Evolutionary conservation across 148 eudicot species (phyloP).

Genomic region (Chenopodium berlandieri): DNA sequence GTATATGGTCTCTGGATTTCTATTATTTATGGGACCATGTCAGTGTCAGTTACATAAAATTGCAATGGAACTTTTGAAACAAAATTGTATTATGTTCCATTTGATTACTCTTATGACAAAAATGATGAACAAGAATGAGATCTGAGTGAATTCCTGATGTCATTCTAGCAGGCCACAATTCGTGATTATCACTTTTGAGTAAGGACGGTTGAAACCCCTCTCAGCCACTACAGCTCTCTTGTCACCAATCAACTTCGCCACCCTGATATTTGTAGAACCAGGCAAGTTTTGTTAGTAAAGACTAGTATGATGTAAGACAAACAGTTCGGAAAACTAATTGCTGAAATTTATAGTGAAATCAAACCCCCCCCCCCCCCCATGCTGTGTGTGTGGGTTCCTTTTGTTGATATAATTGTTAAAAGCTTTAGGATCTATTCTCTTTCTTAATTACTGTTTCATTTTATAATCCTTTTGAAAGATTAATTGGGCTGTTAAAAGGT

Average conservation of each 20-base stretch:
- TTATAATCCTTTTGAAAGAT: neutral
- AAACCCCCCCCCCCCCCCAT: neutral
- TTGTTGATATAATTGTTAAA: neutral
- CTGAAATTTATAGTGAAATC: neutral
- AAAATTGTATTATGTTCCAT: conserved; percentile 4
- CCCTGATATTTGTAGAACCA: conserved; percentile 35
- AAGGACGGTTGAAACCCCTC: conserved; percentile 93
- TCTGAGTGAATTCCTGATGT: conserved; percentile 9
- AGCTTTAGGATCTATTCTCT: neutral
- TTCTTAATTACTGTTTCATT: neutral
- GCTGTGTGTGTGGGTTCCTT: too few species aligned
- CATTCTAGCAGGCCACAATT: conserved; percentile 74
- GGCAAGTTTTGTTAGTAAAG: conserved; percentile 1
- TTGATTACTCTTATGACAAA: conserved; percentile 28
- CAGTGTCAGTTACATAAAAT: neutral
- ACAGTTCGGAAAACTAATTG: neutral
- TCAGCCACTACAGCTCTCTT: conserved; percentile 97
- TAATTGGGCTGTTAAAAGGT: neutral
- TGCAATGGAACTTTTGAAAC: neutral
- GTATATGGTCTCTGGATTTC: neutral
- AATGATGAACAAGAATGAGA: conserved; percentile 19
- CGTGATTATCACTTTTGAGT: conserved; percentile 67
- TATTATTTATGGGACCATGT: conserved; percentile 1
- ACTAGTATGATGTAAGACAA: neutral
- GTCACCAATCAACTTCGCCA: conserved; percentile 80